Percentiles rank a stretch among this genome's conserved stretches.
Conservation (phyloP, 805 yeast genomes). For the Candida ficus region DNA sequence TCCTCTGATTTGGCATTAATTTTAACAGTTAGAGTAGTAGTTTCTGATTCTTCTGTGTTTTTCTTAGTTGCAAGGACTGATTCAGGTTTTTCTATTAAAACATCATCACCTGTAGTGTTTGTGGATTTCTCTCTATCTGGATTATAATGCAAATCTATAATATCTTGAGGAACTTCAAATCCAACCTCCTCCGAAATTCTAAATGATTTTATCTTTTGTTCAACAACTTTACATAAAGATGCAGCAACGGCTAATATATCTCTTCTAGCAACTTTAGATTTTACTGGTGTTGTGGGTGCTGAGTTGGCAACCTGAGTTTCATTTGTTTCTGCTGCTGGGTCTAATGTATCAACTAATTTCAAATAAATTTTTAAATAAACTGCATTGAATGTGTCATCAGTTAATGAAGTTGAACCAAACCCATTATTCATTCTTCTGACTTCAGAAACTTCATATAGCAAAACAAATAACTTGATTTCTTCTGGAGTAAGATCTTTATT, state of each 20-base stretch:
- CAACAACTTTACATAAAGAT: constrained; percentile 14
- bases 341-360: constrained; percentile 2
- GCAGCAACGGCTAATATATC: constrained; percentile 37
- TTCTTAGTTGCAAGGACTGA: too few relatives aligned
- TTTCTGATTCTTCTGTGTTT: too few relatives aligned
- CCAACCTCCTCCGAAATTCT: constrained; percentile 13
- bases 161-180: constrained; percentile 7
- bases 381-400: constrained; percentile 69
- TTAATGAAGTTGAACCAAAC: constrained; percentile 67
- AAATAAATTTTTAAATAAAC: constrained; percentile 48
- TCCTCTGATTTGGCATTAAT: too few relatives aligned
- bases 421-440: constrained; percentile 73
- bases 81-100: too few relatives aligned
- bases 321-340: not conserved
- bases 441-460: constrained; percentile 49
- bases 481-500: constrained; percentile 32
- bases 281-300: constrained; percentile 21
- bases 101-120: not conserved
- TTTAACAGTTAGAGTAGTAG: too few relatives aligned
- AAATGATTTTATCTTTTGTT: constrained; percentile 10
- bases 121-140: not conserved
- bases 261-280: constrained; percentile 42
- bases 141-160: constrained; percentile 5
- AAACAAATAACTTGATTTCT: constrained; percentile 35
- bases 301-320: not conserved